Percentiles rank a stretch among this genome's conserved stretches.
Evolutionary conservation across 2,329 filamentous ascomycete species (phyloP).

Genomic region (Myriangium duriaei): DNA sequence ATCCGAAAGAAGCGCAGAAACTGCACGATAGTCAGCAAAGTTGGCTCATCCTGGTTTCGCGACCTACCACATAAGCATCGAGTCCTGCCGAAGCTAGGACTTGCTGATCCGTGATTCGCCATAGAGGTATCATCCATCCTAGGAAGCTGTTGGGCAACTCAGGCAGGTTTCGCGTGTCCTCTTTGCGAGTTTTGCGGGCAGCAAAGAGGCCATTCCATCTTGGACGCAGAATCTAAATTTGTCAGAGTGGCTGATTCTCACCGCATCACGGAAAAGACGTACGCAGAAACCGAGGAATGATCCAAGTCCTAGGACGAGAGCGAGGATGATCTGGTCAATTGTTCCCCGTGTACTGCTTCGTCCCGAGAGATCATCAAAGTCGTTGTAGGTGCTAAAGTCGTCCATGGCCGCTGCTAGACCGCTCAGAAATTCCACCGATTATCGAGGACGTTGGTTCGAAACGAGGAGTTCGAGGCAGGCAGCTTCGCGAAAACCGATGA

Average conservation of each 20-base stretch:
- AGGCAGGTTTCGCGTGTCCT: constrained; percentile 55
- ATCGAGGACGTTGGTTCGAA: too few species aligned
- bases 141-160: constrained; percentile 73
- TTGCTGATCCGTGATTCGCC: constrained; percentile 76
- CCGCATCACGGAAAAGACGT: constrained; percentile 23
- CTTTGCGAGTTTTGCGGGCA: constrained; percentile 66
- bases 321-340: constrained; percentile 56
- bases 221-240: constrained; percentile 61
- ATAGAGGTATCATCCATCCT: constrained; percentile 83
- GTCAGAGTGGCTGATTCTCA: neutral
- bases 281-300: constrained; percentile 70
- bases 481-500: too few species aligned
- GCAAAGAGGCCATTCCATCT: constrained; percentile 88
- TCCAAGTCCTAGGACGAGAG: constrained; percentile 53
- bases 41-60: neutral
- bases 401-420: too few species aligned
- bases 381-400: constrained; percentile 14
- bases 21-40: constrained; percentile 24
- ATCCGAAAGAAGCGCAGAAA: constrained; percentile 95
- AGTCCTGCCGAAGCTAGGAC: constrained; percentile 81
- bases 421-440: too few species aligned
- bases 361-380: constrained; percentile 20
- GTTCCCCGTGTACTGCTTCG: constrained; percentile 29
- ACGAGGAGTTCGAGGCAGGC: too few species aligned
- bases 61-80: constrained; percentile 73